Conservation (phyloP, 2,329 filamentous ascomycete genomes). For the Xylariaceae sp. region DNA sequence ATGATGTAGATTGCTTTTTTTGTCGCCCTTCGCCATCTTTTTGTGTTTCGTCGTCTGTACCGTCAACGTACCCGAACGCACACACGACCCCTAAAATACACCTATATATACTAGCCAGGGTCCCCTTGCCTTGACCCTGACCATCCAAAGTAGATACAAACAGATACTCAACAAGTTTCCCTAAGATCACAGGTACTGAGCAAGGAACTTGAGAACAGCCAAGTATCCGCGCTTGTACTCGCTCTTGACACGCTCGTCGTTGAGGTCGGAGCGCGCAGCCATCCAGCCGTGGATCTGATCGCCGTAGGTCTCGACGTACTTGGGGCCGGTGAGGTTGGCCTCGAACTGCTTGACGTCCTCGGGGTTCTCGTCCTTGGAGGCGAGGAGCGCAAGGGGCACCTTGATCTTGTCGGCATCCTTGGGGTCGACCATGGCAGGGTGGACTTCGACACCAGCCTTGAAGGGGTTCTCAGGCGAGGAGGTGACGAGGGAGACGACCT, state of each 20-base stretch:
- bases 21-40: neutral
- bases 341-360: conserved; percentile 54
- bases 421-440: conserved; percentile 61
- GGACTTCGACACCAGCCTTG: conserved; percentile 45
- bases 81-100: neutral
- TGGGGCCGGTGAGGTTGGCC: conserved; percentile 47
- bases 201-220: conserved; percentile 54
- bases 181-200: conserved; percentile 39
- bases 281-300: conserved; percentile 72
- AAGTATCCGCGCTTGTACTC: conserved; percentile 60
- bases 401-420: conserved; percentile 55
- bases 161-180: neutral
- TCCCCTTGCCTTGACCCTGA: neutral
- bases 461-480: conserved; percentile 52
- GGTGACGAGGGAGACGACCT: conserved; percentile 51
- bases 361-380: conserved; percentile 58
- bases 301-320: conserved; percentile 59
- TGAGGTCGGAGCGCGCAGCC: conserved; percentile 59
- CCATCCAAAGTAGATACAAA: neutral
- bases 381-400: conserved; percentile 57
- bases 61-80: too few relatives aligned
- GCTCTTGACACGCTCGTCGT: conserved; percentile 50
- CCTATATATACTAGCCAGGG: neutral
- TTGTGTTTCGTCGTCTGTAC: too few relatives aligned
- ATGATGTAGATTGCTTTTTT: neutral